Conservation (phyloP, 352 stramenopile genomes). For the Blastocystis sp. region DNA sequence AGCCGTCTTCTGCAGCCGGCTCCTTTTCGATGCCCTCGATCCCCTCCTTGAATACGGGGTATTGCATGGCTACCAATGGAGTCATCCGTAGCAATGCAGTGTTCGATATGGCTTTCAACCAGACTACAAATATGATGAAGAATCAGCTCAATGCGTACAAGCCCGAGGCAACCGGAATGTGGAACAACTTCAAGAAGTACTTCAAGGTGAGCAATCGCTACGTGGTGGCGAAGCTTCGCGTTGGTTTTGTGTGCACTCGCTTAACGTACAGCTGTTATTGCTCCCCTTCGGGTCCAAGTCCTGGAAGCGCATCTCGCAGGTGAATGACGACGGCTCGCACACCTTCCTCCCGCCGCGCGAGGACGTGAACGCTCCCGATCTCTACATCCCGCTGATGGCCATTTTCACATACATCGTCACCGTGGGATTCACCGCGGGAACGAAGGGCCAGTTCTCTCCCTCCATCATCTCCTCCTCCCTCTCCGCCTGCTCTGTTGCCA, state of each 20-base stretch:
- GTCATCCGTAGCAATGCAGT: conserved; percentile 58
- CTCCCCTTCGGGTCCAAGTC: conserved; percentile 83
- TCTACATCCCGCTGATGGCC: conserved; percentile 97
- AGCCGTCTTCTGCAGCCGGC: not conserved
- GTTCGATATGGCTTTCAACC: conserved; percentile 65
- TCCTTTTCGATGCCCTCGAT: not conserved
- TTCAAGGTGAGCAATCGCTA: conserved; percentile 72
- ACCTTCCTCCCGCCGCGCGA: conserved; percentile 84
- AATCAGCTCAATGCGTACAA: conserved; percentile 46
- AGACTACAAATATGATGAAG: conserved; percentile 66
- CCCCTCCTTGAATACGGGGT: conserved; percentile 9
- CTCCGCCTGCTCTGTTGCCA: conserved; percentile 30
- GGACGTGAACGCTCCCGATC: conserved; percentile 93
- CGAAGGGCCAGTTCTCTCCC: conserved; percentile 78
- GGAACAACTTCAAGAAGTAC: conserved; percentile 70
- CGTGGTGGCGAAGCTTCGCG: conserved; percentile 70
- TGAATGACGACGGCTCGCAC: conserved; percentile 71
- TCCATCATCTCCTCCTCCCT: conserved; percentile 35
- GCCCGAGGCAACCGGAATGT: conserved; percentile 62
- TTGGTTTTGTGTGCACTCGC: conserved; percentile 36
- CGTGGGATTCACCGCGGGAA: conserved; percentile 90
- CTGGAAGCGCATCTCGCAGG: conserved; percentile 73
- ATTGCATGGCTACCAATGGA: not conserved
- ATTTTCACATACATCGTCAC: conserved; percentile 97
- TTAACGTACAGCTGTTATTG: conserved; percentile 76